Evolutionary conservation across 495 filamentous ascomycete species (phyloP).

Genomic region (Geopyxis carbonaria): DNA sequence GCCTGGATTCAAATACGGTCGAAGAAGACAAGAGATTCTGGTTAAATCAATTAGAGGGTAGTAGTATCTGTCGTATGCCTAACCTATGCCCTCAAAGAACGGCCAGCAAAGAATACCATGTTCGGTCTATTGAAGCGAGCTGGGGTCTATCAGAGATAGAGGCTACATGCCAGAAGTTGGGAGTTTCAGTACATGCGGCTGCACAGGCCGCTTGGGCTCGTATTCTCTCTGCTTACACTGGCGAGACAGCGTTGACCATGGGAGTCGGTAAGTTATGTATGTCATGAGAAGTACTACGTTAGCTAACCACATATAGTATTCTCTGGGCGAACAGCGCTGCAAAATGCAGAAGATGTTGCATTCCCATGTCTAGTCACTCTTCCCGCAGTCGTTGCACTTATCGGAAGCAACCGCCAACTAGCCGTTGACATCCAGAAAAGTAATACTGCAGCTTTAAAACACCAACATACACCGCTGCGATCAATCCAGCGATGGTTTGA

Average conservation of each 20-base stretch:
- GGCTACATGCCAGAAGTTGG: constrained; percentile 31
- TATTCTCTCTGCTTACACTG: constrained; percentile 52
- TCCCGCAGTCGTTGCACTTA: constrained; percentile 38
- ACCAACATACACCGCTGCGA: constrained; percentile 52
- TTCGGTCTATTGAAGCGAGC: constrained; percentile 28
- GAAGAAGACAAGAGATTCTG: constrained; percentile 40
- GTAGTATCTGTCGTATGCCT: constrained; percentile 47
- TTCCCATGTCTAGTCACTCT: constrained; percentile 64
- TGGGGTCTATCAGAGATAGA: constrained; percentile 33
- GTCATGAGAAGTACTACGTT: constrained; percentile 12
- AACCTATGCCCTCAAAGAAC: constrained; percentile 45
- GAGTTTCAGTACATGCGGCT: constrained; percentile 52
- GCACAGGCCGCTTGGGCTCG: constrained; percentile 60
- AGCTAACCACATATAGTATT: too few relatives aligned
- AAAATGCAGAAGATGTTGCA: constrained; percentile 34
- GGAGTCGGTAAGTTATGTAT: constrained; percentile 54
- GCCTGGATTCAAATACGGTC: constrained; percentile 9
- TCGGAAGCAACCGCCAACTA: constrained; percentile 35
- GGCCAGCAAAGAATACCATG: constrained; percentile 25
- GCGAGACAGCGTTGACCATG: constrained; percentile 49
- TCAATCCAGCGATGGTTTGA: constrained; percentile 52
- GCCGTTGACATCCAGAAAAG: constrained; percentile 40
- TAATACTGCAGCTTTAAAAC: constrained; percentile 42
- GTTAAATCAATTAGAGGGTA: constrained; percentile 34
- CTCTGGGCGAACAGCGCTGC: constrained; percentile 44